Conservation (phyloP, 148 eudicot species). For the Camellia japonica region DNA sequence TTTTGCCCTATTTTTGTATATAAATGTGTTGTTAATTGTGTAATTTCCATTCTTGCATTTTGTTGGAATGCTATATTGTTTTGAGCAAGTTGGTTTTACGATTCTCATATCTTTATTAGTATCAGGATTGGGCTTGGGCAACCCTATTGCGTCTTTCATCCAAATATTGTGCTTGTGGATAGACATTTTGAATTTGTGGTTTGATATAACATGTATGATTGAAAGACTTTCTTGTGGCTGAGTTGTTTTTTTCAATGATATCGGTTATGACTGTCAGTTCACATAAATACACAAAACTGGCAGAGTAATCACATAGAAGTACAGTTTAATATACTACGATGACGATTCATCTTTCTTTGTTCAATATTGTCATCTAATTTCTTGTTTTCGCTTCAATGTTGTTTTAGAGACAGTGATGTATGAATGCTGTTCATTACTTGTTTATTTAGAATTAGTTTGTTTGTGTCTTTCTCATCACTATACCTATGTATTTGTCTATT, state of each 20-base stretch:
- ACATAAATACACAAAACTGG: neutral
- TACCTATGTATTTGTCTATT: constrained; percentile 15
- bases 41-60: too few relatives aligned
- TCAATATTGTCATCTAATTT: neutral
- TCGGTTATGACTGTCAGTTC: neutral
- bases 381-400: neutral
- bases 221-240: neutral
- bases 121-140: too few relatives aligned
- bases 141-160: neutral
- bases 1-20: too few relatives aligned
- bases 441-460: neutral
- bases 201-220: neutral
- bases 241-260: neutral
- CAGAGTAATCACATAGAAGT: neutral
- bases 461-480: neutral
- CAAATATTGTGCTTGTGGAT: neutral
- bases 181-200: neutral
- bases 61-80: too few relatives aligned
- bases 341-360: too few relatives aligned
- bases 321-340: neutral
- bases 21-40: too few relatives aligned
- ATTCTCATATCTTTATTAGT: too few relatives aligned
- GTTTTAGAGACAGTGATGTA: neutral
- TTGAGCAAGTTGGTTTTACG: too few relatives aligned
- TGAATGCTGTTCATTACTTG: neutral